Base-by-base conservation (phyloP, 176 grass and related monocot species). In the Poa annua region DNA sequence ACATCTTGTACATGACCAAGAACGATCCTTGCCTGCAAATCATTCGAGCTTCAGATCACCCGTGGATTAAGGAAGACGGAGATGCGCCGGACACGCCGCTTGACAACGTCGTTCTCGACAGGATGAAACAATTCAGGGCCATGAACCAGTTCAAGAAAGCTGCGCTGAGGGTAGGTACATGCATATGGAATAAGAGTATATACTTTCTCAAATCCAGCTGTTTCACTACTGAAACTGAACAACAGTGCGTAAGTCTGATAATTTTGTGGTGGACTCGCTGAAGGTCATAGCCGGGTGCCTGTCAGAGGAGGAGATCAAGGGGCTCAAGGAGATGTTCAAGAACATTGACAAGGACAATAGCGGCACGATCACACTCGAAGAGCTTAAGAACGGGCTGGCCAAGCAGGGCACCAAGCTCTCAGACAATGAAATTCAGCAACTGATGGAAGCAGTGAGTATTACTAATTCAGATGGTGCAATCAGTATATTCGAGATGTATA, bases 121-220 rank as follows among this genome's bases (percentile, higher is more conserved):
- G 94, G 81, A 75, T 97, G 74, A 97, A 97, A 66, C 91, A 93
- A 26, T 94, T 94, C 80, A 88, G 85, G 84, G 91, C 89, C 25
- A 94, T 94, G 91, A 97, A 97, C 87, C 91, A 94, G 80, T 92
- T 97, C 79, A 97, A 97, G 89, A 97, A 97, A 88, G 91, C 89
- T 2, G 94, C 94, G 9, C 6, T 92, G 24, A 92, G 92, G 82
- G 94, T 97, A 88, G 7, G 47, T 1, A 44, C 7, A 51, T 12
- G 4, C 53, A 44, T 44, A 44, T 44, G 34, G 34, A 35, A 53
- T n/a, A n/a, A n/a, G n/a, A n/a, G n/a, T 5, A 60, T 4, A 25
- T 60, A 3, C 32, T 44, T 38, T 17, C 11, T 64, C 19, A 10
- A 11, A 52, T 14, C 21, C 10, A 36, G 11, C 34, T 57, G 22